Evolutionary conservation across 164 flowering plant genomes (phyloP).

Genomic region (Brasenia schreberi): DNA sequence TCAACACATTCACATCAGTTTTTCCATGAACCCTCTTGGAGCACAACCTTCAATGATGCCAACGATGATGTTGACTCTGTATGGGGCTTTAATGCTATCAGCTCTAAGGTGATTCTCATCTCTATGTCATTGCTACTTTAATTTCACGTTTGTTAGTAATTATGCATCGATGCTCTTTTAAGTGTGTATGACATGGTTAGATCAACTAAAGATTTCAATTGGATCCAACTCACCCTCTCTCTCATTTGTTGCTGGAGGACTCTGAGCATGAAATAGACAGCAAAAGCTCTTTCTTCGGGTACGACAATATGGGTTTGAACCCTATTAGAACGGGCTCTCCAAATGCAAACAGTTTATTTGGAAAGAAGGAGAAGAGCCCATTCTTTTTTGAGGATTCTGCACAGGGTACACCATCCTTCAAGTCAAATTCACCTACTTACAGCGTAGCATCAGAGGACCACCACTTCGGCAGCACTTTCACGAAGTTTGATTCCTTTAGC

Average conservation of each 20-base stretch:
- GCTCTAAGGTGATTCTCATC: conserved; percentile 38
- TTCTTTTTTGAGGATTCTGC: conserved; percentile 72
- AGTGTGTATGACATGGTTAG: too few relatives aligned
- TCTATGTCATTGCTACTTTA: neutral
- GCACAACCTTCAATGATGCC: conserved; percentile 44
- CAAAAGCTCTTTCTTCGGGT: conserved; percentile 46
- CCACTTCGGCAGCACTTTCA: conserved; percentile 41
- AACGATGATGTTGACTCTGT: conserved; percentile 80
- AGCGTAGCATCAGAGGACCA: conserved; percentile 40
- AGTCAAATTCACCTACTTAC: conserved; percentile 43
- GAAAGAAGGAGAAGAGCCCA: conserved; percentile 25
- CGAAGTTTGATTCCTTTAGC: conserved; percentile 66
- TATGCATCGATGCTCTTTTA: too few relatives aligned
- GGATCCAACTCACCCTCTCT: too few relatives aligned
- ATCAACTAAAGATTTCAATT: too few relatives aligned
- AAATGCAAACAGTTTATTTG: conserved; percentile 25
- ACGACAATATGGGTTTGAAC: conserved; percentile 37
- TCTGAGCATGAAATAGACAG: conserved; percentile 31
- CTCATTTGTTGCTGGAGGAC: conserved; percentile 26
- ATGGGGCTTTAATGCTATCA: conserved; percentile 60
- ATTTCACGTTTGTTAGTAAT: neutral
- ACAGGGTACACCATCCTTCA: conserved; percentile 60
- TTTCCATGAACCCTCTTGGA: conserved; percentile 83
- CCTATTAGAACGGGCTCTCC: conserved; percentile 60
- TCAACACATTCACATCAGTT: conserved; percentile 39